Conservation (phyloP, 306 rosid species). For the Quercus engelmannii region DNA sequence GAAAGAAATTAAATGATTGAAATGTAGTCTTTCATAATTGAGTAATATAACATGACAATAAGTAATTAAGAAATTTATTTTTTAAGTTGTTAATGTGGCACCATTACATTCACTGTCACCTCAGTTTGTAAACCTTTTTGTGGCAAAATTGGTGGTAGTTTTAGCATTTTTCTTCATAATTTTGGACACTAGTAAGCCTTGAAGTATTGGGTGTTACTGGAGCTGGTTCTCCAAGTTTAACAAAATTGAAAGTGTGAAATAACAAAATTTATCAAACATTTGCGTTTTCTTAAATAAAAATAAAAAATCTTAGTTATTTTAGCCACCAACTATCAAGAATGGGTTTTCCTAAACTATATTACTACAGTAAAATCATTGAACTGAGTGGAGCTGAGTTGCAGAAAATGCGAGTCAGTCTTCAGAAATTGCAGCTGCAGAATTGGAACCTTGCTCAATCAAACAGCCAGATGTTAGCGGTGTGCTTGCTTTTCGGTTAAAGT, state of each 20-base stretch:
- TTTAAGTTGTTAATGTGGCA: too few species aligned
- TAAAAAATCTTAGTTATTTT: background rate
- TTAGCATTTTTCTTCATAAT: too few species aligned
- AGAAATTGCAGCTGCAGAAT: conserved; percentile 78
- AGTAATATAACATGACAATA: too few species aligned
- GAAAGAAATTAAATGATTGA: background rate
- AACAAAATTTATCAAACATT: background rate
- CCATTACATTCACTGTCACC: too few species aligned
- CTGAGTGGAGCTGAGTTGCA: conserved; percentile 61
- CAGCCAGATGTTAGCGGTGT: conserved; percentile 67
- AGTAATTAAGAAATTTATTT: too few species aligned
- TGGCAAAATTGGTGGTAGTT: too few species aligned
- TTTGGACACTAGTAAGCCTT: too few species aligned
- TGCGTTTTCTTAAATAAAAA: background rate
- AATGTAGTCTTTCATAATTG: background rate
- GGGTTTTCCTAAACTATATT: conserved; percentile 30
- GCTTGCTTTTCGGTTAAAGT: background rate
- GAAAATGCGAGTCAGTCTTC: conserved; percentile 50
- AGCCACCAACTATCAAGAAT: background rate
- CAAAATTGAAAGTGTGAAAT: background rate
- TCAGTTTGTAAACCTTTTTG: too few species aligned
- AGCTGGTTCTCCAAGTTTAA: background rate
- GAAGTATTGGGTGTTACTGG: background rate
- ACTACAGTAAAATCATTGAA: conserved; percentile 61
- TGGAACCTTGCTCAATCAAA: conserved; percentile 87